These are phyloP conservation scores for Scutellaria barbata DNA, from an alignment of 257 asterid genomes.

Conservation along the genomic window DNA sequence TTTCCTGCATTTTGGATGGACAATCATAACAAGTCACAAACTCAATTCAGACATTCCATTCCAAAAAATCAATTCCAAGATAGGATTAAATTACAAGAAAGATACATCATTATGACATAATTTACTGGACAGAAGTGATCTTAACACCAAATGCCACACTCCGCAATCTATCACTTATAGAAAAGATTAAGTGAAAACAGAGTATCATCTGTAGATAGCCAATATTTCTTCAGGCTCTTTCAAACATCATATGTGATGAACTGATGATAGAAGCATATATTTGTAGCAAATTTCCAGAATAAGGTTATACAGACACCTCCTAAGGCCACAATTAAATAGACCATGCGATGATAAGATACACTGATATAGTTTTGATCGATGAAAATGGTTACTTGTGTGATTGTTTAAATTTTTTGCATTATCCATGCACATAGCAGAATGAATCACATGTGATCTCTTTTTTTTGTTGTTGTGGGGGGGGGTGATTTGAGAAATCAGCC, in stretches of 20 bases:
- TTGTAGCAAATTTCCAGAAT: not conserved
- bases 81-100: not conserved
- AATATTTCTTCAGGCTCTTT: not conserved
- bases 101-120: not conserved
- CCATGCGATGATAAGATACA: not conserved
- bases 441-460: not conserved
- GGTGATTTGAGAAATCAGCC: not conserved
- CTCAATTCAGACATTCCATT: slow-evolving; percentile 3
- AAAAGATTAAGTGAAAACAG: not conserved
- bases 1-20: slow-evolving; percentile 53
- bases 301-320: slow-evolving; percentile 6
- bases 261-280: not conserved
- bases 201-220: not conserved
- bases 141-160: slow-evolving; percentile 5
- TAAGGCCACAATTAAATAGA: too few relatives aligned
- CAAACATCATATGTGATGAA: not conserved
- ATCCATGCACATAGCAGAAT: not conserved
- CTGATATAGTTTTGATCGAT: not conserved
- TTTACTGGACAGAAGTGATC: not conserved
- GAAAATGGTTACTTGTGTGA: not conserved
- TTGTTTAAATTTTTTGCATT: not conserved
- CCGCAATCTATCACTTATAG: slow-evolving; percentile 1
- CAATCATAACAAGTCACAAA: slow-evolving; percentile 21
- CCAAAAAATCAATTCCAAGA: not conserved
- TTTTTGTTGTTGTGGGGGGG: not conserved